Conservation (phyloP, 169 alveolate genomes). For the Blepharisma undulans region DNA sequence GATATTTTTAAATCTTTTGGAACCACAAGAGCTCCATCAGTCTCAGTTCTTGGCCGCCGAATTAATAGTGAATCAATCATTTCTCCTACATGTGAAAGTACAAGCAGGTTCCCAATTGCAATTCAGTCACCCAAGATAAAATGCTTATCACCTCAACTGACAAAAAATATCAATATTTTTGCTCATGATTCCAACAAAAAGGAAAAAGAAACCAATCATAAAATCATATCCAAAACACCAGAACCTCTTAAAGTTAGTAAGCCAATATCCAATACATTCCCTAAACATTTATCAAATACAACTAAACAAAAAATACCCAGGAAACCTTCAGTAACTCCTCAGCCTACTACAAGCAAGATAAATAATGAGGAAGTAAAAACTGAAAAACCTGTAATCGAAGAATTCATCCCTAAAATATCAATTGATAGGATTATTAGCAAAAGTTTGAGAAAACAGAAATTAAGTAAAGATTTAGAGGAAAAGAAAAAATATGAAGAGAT, state of each 20-base stretch:
- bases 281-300: not conserved
- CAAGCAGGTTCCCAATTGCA: not conserved
- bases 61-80: conserved; percentile 20
- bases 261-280: not conserved
- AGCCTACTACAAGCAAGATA: not conserved
- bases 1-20: not conserved
- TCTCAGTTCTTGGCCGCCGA: conserved; percentile 15
- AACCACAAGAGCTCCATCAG: conserved; percentile 19
- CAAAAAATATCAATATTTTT: not conserved
- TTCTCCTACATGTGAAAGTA: not conserved
- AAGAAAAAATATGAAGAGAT: not conserved
- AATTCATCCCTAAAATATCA: not conserved
- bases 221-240: not conserved
- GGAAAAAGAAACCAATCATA: not conserved
- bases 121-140: not conserved
- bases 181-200: not conserved
- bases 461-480: not conserved
- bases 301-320: not conserved
- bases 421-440: not conserved
- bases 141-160: not conserved
- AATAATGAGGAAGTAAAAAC: not conserved
- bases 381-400: not conserved
- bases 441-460: not conserved
- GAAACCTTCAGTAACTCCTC: not conserved
- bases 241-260: not conserved